phyloP scores from a whole-genome alignment of 2,329 filamentous ascomycete species.

The Ophiostoma perfectum region DNA sequence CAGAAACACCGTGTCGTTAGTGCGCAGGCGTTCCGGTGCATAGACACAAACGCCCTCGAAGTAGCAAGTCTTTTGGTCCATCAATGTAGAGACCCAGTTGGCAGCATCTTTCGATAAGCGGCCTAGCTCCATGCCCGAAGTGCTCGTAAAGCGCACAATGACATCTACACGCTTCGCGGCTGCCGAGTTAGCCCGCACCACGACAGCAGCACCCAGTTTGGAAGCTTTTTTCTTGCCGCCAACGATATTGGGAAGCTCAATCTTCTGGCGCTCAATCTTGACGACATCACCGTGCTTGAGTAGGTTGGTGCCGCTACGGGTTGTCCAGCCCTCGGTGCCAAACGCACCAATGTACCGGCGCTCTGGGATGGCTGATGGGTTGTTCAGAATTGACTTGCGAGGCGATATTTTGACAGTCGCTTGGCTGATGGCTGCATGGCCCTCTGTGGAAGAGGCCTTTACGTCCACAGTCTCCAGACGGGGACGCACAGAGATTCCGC shows the following conservation, averaged over 20 bases:
- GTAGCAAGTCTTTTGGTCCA: constrained; percentile 82
- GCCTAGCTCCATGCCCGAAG: constrained; percentile 74
- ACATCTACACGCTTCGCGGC: constrained; percentile 69
- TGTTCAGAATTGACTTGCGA: constrained; percentile 9
- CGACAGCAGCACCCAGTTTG: constrained; percentile 37
- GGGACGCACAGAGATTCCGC: neutral
- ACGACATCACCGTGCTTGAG: constrained; percentile 78
- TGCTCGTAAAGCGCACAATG: constrained; percentile 84
- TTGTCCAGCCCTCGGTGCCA: constrained; percentile 87
- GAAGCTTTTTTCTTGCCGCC: constrained; percentile 39
- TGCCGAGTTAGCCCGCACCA: constrained; percentile 41
- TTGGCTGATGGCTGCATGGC: constrained; percentile 2
- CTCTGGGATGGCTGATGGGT: constrained; percentile 33
- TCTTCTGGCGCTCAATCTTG: constrained; percentile 78
- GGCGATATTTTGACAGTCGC: constrained; percentile 19
- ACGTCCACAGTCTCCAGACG: neutral
- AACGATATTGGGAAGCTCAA: constrained; percentile 49
- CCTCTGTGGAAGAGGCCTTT: neutral
- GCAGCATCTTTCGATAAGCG: constrained; percentile 81
- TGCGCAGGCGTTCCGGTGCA: constrained; percentile 74
- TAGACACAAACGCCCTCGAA: constrained; percentile 89
- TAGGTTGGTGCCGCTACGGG: constrained; percentile 69
- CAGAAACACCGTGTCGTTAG: constrained; percentile 90
- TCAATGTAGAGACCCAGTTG: constrained; percentile 83
- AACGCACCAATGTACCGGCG: constrained; percentile 82